Evolutionary conservation across 1,284 basidiomycete genomes (phyloP), one percentile per base, ranked within the genome.

Genomic region (Cryptococcus wingfieldii): DNA sequence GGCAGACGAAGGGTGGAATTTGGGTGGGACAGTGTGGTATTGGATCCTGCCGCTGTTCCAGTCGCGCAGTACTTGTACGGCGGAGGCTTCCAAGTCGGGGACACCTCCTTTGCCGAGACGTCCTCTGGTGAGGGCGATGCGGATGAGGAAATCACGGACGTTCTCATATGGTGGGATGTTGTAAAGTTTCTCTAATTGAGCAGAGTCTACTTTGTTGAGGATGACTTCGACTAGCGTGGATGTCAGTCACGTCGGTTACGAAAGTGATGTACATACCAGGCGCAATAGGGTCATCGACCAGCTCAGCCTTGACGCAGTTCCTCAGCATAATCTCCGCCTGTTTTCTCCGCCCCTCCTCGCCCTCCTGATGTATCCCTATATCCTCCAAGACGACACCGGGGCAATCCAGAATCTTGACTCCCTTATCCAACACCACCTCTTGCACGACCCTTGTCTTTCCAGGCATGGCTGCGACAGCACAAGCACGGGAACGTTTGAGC

Each of bases 31-130:
- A 1, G 90, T 90, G 77, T 83, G 89, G 77, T 91, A 98, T 0
- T 88, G 87, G 27, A 98, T 97, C 70, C 92, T 93, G 68, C 97
- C 92, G 61, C 90, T 85, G 70, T 98, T 98, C 94, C 95, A 98
- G 73, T 98, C 95, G 47, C 83, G 84, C 4, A 98, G 77, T n/a
- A 98, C 83, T 14, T 87, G 85, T 31, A 90, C 84, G 0, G 93
- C 92, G 0, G 90, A 84, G 0, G 86, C 82, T 47, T 88, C 84
- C 18, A 95, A 75, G 75, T 98, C 93, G 0, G 95, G 93, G 2
- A 92, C 87, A 54, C 94, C 95, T 34, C 94, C 94, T 80, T 92
- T 94, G 51, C 89, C 81, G 5, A 96, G 80, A 42, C 89, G 82
- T 9, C 95, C 95, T n/a, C 84, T 85, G 31, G 82, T 86, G 44